Evolutionary conservation across 2,329 filamentous ascomycete species (phyloP).

Genomic region (Mollisia scopiformis): DNA sequence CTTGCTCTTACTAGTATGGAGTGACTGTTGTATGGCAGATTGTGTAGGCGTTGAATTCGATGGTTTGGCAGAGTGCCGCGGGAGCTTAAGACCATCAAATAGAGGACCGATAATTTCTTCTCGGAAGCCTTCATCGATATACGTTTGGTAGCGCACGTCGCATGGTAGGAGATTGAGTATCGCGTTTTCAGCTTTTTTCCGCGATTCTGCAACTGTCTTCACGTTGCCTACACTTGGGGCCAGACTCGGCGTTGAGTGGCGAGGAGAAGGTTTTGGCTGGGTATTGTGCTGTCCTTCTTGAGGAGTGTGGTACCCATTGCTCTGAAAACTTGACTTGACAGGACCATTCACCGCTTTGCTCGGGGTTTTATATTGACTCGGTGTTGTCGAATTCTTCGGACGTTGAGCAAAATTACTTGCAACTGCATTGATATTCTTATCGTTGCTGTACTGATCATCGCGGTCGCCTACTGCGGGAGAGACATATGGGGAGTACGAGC

Average conservation of each 20-base stretch:
- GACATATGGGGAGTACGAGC: conserved; percentile 32
- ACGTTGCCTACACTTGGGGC: background rate
- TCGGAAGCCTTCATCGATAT: conserved; percentile 75
- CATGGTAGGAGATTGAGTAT: conserved; percentile 66
- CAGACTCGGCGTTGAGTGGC: background rate
- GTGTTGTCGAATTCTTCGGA: background rate
- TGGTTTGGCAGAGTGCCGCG: conserved; percentile 30
- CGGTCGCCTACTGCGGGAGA: conserved; percentile 20
- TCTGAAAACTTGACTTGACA: background rate
- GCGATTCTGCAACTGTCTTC: conserved; percentile 30
- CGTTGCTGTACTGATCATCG: conserved; percentile 17
- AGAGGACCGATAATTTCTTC: conserved; percentile 62
- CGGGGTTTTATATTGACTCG: conserved; percentile 13
- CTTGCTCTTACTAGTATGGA: background rate
- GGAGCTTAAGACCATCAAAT: conserved; percentile 69
- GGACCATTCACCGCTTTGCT: conserved; percentile 7
- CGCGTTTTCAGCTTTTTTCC: conserved; percentile 65
- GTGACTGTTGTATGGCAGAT: background rate
- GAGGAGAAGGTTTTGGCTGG: background rate
- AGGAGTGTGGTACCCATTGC: conserved; percentile 10
- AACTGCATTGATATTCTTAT: conserved; percentile 11
- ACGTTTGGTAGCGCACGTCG: conserved; percentile 74
- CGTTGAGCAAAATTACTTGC: conserved; percentile 6
- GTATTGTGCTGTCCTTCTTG: conserved; percentile 6
- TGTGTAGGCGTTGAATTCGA: background rate